A percentile compares a stretch with the other conserved stretches of the same genome.
Evolutionary conservation across 371 early-diverging fungal genomes (phyloP).

Genomic region (Zychaea mexicana): DNA sequence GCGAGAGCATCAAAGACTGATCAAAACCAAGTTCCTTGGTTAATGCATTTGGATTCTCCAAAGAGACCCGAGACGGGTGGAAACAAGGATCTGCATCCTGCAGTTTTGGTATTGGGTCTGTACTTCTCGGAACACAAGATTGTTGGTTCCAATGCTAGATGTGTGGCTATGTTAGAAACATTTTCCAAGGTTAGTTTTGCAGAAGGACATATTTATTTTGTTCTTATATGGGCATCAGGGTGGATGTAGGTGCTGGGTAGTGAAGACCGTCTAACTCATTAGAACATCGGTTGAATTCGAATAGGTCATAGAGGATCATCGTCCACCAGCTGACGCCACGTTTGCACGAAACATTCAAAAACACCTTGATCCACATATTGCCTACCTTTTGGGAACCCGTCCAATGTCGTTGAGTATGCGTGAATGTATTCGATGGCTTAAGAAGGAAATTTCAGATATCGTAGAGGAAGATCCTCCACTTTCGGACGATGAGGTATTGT

Average conservation of each 20-base stretch:
- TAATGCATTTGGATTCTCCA: slow-evolving; percentile 69
- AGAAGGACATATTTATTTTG: no score
- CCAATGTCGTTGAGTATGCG: slow-evolving; percentile 95
- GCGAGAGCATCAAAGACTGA: slow-evolving; percentile 32
- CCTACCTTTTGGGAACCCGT: slow-evolving; percentile 77
- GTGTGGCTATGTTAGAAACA: slow-evolving; percentile 81
- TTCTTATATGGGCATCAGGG: no score
- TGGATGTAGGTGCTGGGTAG: not conserved
- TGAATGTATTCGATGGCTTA: slow-evolving; percentile 91
- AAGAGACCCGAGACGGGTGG: slow-evolving; percentile 53
- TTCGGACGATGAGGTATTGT: slow-evolving; percentile 82
- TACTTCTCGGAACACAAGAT: slow-evolving; percentile 86
- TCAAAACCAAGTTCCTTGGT: slow-evolving; percentile 64
- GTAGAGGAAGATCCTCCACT: slow-evolving; percentile 60
- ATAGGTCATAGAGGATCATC: slow-evolving; percentile 90
- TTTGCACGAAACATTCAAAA: slow-evolving; percentile 84
- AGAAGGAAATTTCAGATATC: slow-evolving; percentile 78
- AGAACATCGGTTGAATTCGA: not conserved
- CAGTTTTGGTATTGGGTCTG: slow-evolving; percentile 82
- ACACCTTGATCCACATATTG: slow-evolving; percentile 88
- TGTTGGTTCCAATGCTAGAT: slow-evolving; percentile 89
- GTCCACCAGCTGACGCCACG: slow-evolving; percentile 81
- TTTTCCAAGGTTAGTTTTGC: slow-evolving; percentile 71
- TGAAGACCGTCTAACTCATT: not conserved
- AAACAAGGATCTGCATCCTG: slow-evolving; percentile 83